phyloP scores from a whole-genome alignment of 371 early-diverging fungal genomes.

The Mucor lusitanicus region DNA sequence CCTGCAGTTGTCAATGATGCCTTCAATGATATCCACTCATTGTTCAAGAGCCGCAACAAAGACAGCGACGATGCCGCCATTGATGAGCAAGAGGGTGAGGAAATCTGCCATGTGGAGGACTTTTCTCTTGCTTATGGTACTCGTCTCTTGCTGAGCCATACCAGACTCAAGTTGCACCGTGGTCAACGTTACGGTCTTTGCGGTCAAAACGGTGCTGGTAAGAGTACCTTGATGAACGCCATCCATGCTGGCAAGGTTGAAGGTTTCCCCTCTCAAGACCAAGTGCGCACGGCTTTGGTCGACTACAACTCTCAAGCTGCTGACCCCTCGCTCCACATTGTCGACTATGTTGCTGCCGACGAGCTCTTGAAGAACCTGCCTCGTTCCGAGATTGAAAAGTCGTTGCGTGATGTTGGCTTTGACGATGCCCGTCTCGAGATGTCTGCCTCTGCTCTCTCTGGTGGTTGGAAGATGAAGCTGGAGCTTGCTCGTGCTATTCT shows the following conservation, averaged over 20 bases:
- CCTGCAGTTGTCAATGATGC: slow-evolving; percentile 34
- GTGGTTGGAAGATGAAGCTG: slow-evolving; percentile 92
- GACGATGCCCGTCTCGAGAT: slow-evolving; percentile 57
- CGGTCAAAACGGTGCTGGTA: slow-evolving; percentile 92
- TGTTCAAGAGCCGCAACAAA: slow-evolving; percentile 48
- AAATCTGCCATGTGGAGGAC: slow-evolving; percentile 74
- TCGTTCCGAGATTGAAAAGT: slow-evolving; percentile 56
- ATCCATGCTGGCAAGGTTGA: slow-evolving; percentile 74
- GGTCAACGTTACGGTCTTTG: slow-evolving; percentile 83
- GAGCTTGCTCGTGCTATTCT: slow-evolving; percentile 84
- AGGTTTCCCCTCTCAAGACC: slow-evolving; percentile 73
- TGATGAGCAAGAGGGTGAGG: slow-evolving; percentile 64
- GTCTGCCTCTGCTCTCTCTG: slow-evolving; percentile 70
- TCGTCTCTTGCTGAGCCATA: slow-evolving; percentile 79
- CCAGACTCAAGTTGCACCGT: slow-evolving; percentile 74
- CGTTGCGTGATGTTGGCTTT: slow-evolving; percentile 67
- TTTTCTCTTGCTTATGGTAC: slow-evolving; percentile 83
- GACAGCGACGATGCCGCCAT: slow-evolving; percentile 49
- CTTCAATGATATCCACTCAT: slow-evolving; percentile 39
- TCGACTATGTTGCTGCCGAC: slow-evolving; percentile 65
- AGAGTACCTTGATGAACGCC: slow-evolving; percentile 88
- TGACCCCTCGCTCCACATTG: slow-evolving; percentile 61
- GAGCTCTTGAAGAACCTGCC: slow-evolving; percentile 46
- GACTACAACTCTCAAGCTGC: slow-evolving; percentile 78
- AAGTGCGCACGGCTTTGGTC: slow-evolving; percentile 71